Percentiles rank a stretch among this genome's conserved stretches.
Evolutionary conservation across 305 asterid genomes (phyloP).

Genomic region (Caryopteris hybrid): DNA sequence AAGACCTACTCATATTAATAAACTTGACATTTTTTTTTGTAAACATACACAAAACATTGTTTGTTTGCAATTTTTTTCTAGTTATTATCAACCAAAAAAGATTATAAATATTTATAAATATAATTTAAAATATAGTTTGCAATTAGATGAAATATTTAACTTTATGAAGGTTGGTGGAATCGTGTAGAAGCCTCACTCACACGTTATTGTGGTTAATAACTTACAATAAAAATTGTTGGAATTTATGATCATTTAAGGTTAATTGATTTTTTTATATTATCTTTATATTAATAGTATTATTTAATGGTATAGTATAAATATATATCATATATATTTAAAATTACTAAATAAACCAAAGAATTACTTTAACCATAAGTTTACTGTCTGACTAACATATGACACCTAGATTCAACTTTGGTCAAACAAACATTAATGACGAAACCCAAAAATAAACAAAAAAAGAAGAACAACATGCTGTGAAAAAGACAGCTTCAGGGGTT

Average conservation of each 20-base stretch:
- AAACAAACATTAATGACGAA: constrained; percentile 14
- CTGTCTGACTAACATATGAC: constrained; percentile 7
- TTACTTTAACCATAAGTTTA: constrained; percentile 13
- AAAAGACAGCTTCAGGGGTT: constrained; percentile 12
- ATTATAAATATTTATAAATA: too few species aligned
- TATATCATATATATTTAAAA: background rate
- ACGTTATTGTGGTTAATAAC: background rate
- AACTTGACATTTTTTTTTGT: too few species aligned
- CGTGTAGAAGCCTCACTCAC: background rate
- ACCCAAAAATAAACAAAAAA: background rate
- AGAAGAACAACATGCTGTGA: background rate
- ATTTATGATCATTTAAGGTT: background rate
- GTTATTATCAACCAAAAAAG: background rate
- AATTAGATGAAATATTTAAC: background rate
- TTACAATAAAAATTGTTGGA: background rate
- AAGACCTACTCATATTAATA: too few species aligned
- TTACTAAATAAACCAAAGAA: background rate
- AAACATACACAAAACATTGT: too few species aligned
- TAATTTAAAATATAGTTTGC: background rate
- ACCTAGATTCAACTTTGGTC: constrained; percentile 26
- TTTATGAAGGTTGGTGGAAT: background rate
- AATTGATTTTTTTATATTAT: background rate
- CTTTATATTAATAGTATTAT: too few species aligned
- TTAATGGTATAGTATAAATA: background rate
- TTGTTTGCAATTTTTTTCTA: background rate